Percentiles rank a stretch among this genome's conserved stretches.
Evolutionary conservation across 495 filamentous ascomycete genomes (phyloP).

Genomic region (Talaromyces adpressus): DNA sequence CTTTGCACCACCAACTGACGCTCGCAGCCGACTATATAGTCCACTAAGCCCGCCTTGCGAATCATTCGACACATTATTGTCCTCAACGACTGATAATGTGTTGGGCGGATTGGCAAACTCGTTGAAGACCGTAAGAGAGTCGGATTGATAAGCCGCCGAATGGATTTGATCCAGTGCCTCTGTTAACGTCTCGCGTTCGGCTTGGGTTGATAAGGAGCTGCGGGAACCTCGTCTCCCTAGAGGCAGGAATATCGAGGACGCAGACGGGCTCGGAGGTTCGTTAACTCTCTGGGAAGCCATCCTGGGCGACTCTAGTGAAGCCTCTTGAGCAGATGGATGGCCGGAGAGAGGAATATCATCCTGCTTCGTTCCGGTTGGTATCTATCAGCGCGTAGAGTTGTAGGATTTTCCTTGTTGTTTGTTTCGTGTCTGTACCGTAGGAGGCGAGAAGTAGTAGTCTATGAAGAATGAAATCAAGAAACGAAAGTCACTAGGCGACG

Average conservation of each 20-base stretch:
- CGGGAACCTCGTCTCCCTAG: slow-evolving; percentile 51
- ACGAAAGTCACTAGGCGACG: background rate
- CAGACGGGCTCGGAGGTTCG: slow-evolving; percentile 34
- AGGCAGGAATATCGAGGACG: slow-evolving; percentile 36
- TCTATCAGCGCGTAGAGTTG: background rate
- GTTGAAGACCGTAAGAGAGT: slow-evolving; percentile 79
- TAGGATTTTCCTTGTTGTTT: background rate
- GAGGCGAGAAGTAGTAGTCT: background rate
- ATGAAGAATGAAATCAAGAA: background rate
- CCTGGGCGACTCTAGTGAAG: background rate
- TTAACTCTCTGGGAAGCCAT: slow-evolving; percentile 37
- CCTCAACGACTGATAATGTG: slow-evolving; percentile 48
- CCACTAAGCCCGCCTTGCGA: slow-evolving; percentile 79
- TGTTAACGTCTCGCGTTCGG: slow-evolving; percentile 65
- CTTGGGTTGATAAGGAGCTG: slow-evolving; percentile 52
- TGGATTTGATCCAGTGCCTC: slow-evolving; percentile 81
- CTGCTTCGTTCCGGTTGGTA: background rate
- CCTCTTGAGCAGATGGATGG: background rate
- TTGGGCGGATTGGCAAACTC: slow-evolving; percentile 56
- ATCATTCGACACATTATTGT: slow-evolving; percentile 61
- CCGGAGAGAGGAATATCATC: background rate
- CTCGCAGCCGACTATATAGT: slow-evolving; percentile 73
- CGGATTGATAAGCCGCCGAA: slow-evolving; percentile 69
- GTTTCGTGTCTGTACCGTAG: background rate
- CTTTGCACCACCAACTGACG: slow-evolving; percentile 65